Evolutionary conservation across 2,329 filamentous ascomycete genomes (phyloP).

Genomic region (Tolypocladium album): DNA sequence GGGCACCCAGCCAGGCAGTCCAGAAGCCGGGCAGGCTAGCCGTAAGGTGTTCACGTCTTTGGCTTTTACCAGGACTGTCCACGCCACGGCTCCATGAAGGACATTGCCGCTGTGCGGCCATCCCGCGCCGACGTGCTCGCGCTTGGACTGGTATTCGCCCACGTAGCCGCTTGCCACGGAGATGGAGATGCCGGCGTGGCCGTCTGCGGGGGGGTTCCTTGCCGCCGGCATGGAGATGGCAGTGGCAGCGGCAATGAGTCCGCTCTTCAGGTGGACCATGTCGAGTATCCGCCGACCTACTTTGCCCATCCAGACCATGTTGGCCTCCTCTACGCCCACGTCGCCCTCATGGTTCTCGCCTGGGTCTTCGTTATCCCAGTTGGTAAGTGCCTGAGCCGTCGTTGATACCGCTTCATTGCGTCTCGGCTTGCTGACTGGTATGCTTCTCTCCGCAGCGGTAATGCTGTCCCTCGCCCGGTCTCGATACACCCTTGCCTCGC

Average conservation of each 20-base stretch:
- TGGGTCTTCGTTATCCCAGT: conserved; percentile 67
- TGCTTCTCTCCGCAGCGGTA: conserved; percentile 43
- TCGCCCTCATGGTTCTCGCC: conserved; percentile 55
- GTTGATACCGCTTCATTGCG: neutral
- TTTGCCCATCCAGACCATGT: conserved; percentile 44
- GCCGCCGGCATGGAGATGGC: conserved; percentile 8
- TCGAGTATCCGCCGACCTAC: conserved; percentile 40
- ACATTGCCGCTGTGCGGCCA: neutral
- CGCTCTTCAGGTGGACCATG: conserved; percentile 9
- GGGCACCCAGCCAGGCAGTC: neutral
- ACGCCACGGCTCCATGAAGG: neutral
- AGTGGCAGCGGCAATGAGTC: conserved; percentile 9
- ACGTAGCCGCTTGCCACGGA: neutral
- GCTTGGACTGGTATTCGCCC: neutral
- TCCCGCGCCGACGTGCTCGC: neutral
- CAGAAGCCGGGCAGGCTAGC: neutral
- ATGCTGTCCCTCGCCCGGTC: conserved; percentile 81
- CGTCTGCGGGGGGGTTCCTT: conserved; percentile 4
- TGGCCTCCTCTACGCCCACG: conserved; percentile 56
- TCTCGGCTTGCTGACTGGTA: neutral
- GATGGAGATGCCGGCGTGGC: neutral
- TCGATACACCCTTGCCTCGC: conserved; percentile 56
- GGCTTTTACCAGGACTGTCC: neutral
- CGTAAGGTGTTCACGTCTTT: neutral
- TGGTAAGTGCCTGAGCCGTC: conserved; percentile 41